These are phyloP conservation scores for Beauveria caledonica DNA, from an alignment of 2,329 filamentous ascomycete genomes.

Conservation along the genomic window DNA sequence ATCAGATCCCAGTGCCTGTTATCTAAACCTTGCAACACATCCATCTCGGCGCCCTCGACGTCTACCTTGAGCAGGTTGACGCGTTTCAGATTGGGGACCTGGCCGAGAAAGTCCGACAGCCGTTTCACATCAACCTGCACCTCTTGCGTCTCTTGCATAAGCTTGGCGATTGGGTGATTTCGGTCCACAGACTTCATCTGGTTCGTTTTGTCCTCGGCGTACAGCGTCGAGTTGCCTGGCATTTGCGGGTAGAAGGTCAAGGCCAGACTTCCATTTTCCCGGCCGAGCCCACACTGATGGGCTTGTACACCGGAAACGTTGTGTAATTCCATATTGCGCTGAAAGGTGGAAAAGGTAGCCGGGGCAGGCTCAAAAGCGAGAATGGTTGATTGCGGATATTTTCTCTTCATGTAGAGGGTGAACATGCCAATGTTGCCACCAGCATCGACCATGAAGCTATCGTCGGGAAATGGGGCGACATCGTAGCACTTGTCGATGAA, in stretches of 20 bases:
- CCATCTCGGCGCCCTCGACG: slow-evolving; percentile 20
- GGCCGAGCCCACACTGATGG: slow-evolving; percentile 13
- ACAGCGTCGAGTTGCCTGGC: slow-evolving; percentile 19
- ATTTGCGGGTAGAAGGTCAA: slow-evolving; percentile 17
- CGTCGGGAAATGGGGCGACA: slow-evolving; percentile 4
- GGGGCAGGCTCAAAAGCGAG: slow-evolving; percentile 21
- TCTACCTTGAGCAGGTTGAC: slow-evolving; percentile 22
- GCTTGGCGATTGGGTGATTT: slow-evolving; percentile 6
- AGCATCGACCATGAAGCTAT: slow-evolving; percentile 18
- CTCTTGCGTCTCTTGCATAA: slow-evolving; percentile 1
- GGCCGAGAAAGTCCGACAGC: slow-evolving; percentile 16
- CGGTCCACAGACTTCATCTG: not conserved
- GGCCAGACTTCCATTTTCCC: not conserved
- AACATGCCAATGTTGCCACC: slow-evolving; percentile 22
- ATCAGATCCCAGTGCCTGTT: slow-evolving; percentile 17
- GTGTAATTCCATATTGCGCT: slow-evolving; percentile 17
- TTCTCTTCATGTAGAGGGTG: slow-evolving; percentile 19
- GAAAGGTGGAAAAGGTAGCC: slow-evolving; percentile 12
- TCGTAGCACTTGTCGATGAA: slow-evolving; percentile 18
- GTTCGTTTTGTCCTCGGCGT: slow-evolving; percentile 13
- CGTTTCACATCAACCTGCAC: slow-evolving; percentile 13
- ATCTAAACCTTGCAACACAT: slow-evolving; percentile 17
- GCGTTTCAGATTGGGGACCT: slow-evolving; percentile 8
- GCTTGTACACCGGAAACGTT: slow-evolving; percentile 10
- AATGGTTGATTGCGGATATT: slow-evolving; percentile 18